Percentiles rank a stretch among this genome's conserved stretches.
Evolutionary conservation across 1,284 basidiomycete species (phyloP).

Genomic region (Fomes fomentarius): DNA sequence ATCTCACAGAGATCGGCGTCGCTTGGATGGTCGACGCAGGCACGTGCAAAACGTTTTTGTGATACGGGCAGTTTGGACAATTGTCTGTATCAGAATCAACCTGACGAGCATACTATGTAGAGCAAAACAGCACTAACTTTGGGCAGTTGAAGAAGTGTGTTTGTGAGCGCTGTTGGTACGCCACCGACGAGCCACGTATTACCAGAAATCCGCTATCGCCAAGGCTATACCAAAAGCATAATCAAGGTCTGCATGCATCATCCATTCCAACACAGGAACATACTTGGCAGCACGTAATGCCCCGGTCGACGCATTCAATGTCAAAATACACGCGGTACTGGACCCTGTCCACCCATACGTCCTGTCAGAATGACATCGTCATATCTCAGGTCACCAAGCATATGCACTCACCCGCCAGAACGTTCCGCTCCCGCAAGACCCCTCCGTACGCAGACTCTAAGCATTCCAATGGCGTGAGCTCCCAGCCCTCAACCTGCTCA

Average conservation of each 20-base stretch:
- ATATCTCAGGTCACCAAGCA: not conserved
- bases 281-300: constrained; percentile 81
- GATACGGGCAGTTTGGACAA: constrained; percentile 66
- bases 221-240: constrained; percentile 50
- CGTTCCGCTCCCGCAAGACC: constrained; percentile 68
- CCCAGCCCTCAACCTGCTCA: constrained; percentile 65
- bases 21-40: constrained; percentile 62
- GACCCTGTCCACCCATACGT: constrained; percentile 56
- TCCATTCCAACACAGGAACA: constrained; percentile 28
- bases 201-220: constrained; percentile 88
- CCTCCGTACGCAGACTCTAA: constrained; percentile 75
- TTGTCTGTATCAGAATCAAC: constrained; percentile 48
- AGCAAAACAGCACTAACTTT: constrained; percentile 45
- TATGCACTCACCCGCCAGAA: constrained; percentile 66
- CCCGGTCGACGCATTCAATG: constrained; percentile 77
- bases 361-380: not conserved
- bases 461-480: constrained; percentile 71
- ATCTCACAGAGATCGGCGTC: constrained; percentile 69
- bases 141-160: constrained; percentile 87
- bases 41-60: constrained; percentile 42
- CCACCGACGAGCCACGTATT: constrained; percentile 68
- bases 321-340: constrained; percentile 84
- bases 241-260: not conserved
- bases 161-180: constrained; percentile 67
- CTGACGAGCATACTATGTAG: not conserved